phyloP scores from a whole-genome alignment of 2,329 filamentous ascomycete species.

The Ceratocystiopsis sp. region DNA sequence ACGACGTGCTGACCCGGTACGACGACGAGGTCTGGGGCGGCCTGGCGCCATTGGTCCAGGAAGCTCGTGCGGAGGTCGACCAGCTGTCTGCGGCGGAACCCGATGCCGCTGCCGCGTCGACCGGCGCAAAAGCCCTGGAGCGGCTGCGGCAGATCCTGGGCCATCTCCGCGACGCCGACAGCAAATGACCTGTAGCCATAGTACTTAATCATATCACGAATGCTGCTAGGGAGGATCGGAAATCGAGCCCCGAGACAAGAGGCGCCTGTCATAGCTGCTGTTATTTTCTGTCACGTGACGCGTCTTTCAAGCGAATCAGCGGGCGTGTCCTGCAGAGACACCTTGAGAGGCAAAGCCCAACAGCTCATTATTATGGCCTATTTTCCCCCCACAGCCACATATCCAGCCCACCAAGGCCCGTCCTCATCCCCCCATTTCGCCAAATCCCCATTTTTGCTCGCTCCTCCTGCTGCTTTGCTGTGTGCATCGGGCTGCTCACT shows the following conservation, averaged over 20 bases:
- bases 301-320: too few relatives aligned
- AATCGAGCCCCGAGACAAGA: too few relatives aligned
- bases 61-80: slow-evolving; percentile 39
- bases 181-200: too few relatives aligned
- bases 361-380: too few relatives aligned
- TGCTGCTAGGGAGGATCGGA: too few relatives aligned
- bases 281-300: too few relatives aligned
- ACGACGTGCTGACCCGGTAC: slow-evolving; percentile 36
- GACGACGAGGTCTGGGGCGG: slow-evolving; percentile 55
- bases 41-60: slow-evolving; percentile 34
- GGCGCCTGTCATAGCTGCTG: too few relatives aligned
- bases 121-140: slow-evolving; percentile 18
- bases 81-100: slow-evolving; percentile 16
- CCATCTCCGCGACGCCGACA: slow-evolving; percentile 16
- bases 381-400: too few relatives aligned
- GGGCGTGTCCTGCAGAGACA: too few relatives aligned
- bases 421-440: background rate
- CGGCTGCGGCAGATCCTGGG: slow-evolving; percentile 23
- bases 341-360: too few relatives aligned
- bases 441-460: background rate
- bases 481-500: background rate
- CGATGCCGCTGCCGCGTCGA: slow-evolving; percentile 5
- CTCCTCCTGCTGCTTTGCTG: background rate
- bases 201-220: too few relatives aligned
- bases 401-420: too few relatives aligned